Conservation (phyloP, 1,284 basidiomycete species). For the Xanthoconium separans region DNA sequence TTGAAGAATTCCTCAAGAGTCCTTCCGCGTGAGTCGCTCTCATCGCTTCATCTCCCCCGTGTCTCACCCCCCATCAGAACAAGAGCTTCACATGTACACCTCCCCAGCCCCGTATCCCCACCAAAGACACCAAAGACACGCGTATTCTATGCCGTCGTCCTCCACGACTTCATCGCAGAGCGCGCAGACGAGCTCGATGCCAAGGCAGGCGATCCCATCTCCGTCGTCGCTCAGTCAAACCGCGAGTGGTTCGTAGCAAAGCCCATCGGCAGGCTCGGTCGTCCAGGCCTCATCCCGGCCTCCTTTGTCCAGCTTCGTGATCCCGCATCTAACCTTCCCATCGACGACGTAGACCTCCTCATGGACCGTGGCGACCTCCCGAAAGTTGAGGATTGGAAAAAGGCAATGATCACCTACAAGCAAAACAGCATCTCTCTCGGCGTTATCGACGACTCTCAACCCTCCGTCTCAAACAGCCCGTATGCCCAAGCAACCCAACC, state of each 20-base stretch:
- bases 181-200: conserved; percentile 96
- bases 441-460: conserved; percentile 69
- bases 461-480: conserved; percentile 44
- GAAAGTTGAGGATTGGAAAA: conserved; percentile 97
- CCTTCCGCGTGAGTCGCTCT: conserved; percentile 54
- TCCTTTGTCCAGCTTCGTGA: conserved; percentile 97
- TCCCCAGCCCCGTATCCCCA: conserved; percentile 20
- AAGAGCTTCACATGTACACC: conserved; percentile 40
- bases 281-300: conserved; percentile 90
- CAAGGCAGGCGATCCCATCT: conserved; percentile 90
- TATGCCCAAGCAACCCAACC: conserved; percentile 28
- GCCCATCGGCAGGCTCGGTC: conserved; percentile 90
- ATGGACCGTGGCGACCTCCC: conserved; percentile 88
- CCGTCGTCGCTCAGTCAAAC: conserved; percentile 88
- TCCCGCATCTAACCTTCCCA: conserved; percentile 76
- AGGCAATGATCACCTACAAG: conserved; percentile 92
- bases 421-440: conserved; percentile 95
- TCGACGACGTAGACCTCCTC: conserved; percentile 71
- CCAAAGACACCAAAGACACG: conserved; percentile 47
- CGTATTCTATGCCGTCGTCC: conserved; percentile 88
- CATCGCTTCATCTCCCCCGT: background rate
- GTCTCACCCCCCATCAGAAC: conserved; percentile 29
- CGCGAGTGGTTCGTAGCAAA: conserved; percentile 92
- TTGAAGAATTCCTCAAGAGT: conserved; percentile 86
- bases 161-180: conserved; percentile 95